Base-by-base conservation (phyloP, 805 yeast species). In the Lipomyces lipofer region DNA sequence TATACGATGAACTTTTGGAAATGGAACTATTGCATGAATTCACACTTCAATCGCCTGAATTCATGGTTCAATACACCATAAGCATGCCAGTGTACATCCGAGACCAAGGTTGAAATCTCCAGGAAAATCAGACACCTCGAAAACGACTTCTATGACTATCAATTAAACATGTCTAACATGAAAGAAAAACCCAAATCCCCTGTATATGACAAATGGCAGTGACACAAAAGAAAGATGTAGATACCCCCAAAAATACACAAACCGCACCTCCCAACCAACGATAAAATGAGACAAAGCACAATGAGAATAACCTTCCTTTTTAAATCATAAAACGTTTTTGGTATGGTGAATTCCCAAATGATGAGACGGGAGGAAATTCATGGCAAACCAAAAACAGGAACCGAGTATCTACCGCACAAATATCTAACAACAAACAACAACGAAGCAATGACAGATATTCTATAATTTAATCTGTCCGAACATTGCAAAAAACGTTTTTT, bases 191-290 rank as follows among this genome's bases (percentile, higher is more conserved):
- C 22, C n/a, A 44, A 44, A 44, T 19, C 17, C 46, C 48, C 48
- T 46, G 10, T 44, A 44, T 44, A 44, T 44, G 48, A 44, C 48
- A 44, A 24, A n/a, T 38, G 15, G 12, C n/a, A 13, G 13, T 22
- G 28, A 44, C 25, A 30, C 9, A 29, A 43, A 25, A 32, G 39
- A 33, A 46, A 33, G 5, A n/a, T 12, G 10, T 32, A 13, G 32
- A 40, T 19, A 38, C 49, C 21, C 51, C 43, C 54, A 47, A 49
- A 29, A 42, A 27, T 3, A 25, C 4, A 44, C 25, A 27, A 24
- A 33, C 38, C 15, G 35, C 44, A 47, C 24, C n/a, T n/a, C n/a
- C n/a, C n/a, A n/a, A n/a, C n/a, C n/a, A n/a, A n/a, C n/a, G n/a
- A n/a, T n/a, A n/a, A n/a, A n/a, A n/a, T n/a, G n/a, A n/a, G n/a